Percentiles rank a stretch among this genome's conserved stretches.
Evolutionary conservation across 2,329 filamentous ascomycete genomes (phyloP).

Genomic region (Falciphora oryzae): DNA sequence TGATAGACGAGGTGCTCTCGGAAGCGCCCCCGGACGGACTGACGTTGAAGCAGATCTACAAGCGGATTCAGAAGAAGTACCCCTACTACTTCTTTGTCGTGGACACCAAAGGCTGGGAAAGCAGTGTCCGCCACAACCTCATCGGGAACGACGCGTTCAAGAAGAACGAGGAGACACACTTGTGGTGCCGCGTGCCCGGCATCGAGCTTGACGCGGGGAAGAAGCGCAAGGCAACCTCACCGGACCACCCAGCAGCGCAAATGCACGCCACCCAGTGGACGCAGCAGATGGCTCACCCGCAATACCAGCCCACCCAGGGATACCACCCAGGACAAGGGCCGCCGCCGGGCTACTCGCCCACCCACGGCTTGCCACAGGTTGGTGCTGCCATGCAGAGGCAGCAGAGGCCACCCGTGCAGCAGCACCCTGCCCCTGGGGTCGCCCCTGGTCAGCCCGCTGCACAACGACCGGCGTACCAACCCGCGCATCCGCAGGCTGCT

Average conservation of each 20-base stretch:
- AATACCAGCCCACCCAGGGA: slow-evolving; percentile 15
- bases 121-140: slow-evolving; percentile 58
- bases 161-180: slow-evolving; percentile 49
- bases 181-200: slow-evolving; percentile 53
- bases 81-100: slow-evolving; percentile 55
- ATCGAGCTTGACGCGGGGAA: slow-evolving; percentile 56
- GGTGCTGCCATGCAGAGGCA: background rate
- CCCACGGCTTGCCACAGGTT: slow-evolving; percentile 12
- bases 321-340: slow-evolving; percentile 17
- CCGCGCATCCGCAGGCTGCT: slow-evolving; percentile 7
- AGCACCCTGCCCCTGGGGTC: slow-evolving; percentile 16
- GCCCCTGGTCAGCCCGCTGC: slow-evolving; percentile 11
- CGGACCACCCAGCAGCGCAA: slow-evolving; percentile 38
- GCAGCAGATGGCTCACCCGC: slow-evolving; percentile 16
- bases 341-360: slow-evolving; percentile 15
- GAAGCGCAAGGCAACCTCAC: slow-evolving; percentile 48
- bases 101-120: slow-evolving; percentile 61
- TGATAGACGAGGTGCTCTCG: slow-evolving; percentile 55
- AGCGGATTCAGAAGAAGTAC: slow-evolving; percentile 52
- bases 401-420: slow-evolving; percentile 16
- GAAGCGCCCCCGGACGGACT: slow-evolving; percentile 48
- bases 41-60: slow-evolving; percentile 58
- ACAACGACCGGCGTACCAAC: slow-evolving; percentile 16
- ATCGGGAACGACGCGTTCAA: slow-evolving; percentile 57
- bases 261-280: slow-evolving; percentile 22